Percentiles rank a stretch among this genome's conserved stretches.
Conservation (phyloP, 2,329 filamentous ascomycete species). For the Rutstroemia sp. region DNA sequence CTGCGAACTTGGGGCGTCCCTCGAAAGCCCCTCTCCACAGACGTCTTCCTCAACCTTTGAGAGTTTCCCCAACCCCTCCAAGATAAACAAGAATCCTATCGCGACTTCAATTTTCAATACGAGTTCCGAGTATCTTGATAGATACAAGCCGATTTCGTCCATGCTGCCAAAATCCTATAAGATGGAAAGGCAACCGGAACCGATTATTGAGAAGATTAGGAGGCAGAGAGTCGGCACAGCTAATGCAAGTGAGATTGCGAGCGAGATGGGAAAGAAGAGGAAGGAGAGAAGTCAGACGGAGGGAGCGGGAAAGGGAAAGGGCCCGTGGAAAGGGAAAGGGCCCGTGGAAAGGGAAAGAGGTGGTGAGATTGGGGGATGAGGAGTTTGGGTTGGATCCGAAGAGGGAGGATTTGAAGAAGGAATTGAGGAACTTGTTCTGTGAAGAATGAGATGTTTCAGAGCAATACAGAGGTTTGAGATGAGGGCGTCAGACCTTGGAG, state of each 20-base stretch:
- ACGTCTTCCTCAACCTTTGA: background rate
- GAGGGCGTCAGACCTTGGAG: background rate
- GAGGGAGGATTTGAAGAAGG: conserved; percentile 17
- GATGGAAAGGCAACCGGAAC: conserved; percentile 8
- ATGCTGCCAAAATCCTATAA: background rate
- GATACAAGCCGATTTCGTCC: background rate
- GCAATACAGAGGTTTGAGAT: background rate
- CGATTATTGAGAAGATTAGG: conserved; percentile 20
- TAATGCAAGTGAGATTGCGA: conserved; percentile 1
- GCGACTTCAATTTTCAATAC: background rate
- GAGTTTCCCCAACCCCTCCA: conserved; percentile 1
- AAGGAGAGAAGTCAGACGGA: background rate
- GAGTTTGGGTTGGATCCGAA: conserved; percentile 9
- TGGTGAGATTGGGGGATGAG: conserved; percentile 1
- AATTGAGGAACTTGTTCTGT: conserved; percentile 19
- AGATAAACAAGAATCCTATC: background rate
- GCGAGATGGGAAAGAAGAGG: conserved; percentile 1
- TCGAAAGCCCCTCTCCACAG: background rate
- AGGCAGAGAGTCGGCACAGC: conserved; percentile 13
- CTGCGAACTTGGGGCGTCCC: background rate
- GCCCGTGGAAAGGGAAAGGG: background rate
- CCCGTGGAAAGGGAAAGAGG: background rate
- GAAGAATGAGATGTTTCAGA: conserved; percentile 7
- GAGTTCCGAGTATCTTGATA: conserved; percentile 3
- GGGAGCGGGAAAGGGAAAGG: background rate